These are phyloP conservation scores for Solanum stenotomum DNA, from an alignment of 257 asterid species.

Conservation along the genomic window DNA sequence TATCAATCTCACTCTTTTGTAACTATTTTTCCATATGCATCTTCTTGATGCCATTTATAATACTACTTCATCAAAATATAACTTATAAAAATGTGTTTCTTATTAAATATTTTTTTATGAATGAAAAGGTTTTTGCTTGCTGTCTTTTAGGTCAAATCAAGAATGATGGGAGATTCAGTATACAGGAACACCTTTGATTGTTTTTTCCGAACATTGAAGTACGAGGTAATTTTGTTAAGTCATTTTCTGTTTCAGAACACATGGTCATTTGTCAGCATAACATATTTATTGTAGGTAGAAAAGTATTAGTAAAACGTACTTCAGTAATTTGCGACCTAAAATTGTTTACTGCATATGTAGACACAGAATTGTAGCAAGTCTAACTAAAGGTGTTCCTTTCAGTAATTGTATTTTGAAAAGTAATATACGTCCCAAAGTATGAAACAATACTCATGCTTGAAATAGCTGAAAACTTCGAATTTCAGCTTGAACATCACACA, in stretches of 20 bases:
- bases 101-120: neutral
- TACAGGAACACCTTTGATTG: conserved; percentile 76
- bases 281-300: neutral
- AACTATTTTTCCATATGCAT: neutral
- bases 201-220: conserved; percentile 60
- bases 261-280: neutral
- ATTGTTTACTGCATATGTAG: neutral
- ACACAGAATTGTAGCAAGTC: neutral
- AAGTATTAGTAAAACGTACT: neutral
- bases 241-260: neutral
- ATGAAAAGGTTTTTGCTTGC: conserved; percentile 2
- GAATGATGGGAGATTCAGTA: conserved; percentile 92
- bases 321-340: neutral
- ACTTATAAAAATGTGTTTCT: neutral
- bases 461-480: neutral
- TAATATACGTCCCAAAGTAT: neutral
- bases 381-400: neutral
- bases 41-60: neutral
- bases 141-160: conserved; percentile 66
- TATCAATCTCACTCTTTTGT: neutral
- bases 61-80: neutral
- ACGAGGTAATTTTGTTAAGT: conserved; percentile 41
- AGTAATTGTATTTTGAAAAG: neutral
- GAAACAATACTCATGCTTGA: neutral
- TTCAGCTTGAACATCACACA: neutral